Evolutionary conservation across 2,329 filamentous ascomycete genomes (phyloP), one percentile per base, ranked within the genome.

Genomic region (Calonectria leucothoes): DNA sequence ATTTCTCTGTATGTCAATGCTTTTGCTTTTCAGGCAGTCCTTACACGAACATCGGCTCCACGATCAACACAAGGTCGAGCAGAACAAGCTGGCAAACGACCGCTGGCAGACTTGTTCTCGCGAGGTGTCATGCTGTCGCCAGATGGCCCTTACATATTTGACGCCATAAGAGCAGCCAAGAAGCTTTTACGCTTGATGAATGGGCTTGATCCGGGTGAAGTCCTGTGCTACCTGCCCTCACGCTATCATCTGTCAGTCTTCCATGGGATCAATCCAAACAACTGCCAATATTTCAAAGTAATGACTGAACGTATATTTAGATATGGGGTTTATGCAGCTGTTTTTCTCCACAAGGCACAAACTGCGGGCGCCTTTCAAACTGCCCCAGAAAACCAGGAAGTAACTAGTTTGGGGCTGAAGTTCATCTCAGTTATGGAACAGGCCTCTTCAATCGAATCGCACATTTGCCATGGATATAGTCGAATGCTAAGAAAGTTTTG

Each of bases 1-100:
- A 66, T 49, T 49, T 49, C 25, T 23, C 33, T 66, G 15, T 66
- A 66, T 27, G 45, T 66, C 6, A 66, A 66, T 35, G 63, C 63
- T 1, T 66, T 66, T 35, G 42, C 63, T 6, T 66, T 66, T 66
- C 63, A 66, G 7, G 63, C 63, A 14, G 63, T 66, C 25, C 42
- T 66, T 10, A 66, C 63, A 3, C 29, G 63, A 23, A 66, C 39
- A 35, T 49, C 63, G 7, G 45, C 42, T 39, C 55, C 55, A 7
- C 55, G 55, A 42, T 15, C 37, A 27, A 33, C 55, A 23, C 25
- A 27, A 23, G 33, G 25, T 17, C 55, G 20, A 20, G 33, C 12
- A 12, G 33, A 29, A 8, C 33, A 27, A 3, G 1, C 23, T 27
- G 10, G 23, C 14, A 61, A 61, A 25, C 27, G 45, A 37, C 29